Conservation (phyloP, 768 basidiomycete species). For the Filobasidium wieringae region DNA sequence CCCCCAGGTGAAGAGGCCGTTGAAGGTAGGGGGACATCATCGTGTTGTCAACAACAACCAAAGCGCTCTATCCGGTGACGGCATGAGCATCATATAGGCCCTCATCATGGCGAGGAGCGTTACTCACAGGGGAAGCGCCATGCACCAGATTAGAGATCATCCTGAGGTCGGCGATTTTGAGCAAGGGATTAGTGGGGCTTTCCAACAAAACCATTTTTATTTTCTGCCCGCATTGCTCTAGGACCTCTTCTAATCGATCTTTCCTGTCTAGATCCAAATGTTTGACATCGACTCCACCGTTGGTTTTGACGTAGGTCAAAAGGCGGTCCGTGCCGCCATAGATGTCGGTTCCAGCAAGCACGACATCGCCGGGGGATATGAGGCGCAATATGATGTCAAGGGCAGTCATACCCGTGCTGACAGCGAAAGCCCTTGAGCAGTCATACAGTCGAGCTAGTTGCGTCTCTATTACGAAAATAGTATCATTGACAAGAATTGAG, state of each 20-base stretch:
- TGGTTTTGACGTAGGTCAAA: slow-evolving; percentile 70
- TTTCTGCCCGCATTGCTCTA: slow-evolving; percentile 13
- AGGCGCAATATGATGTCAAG: slow-evolving; percentile 87
- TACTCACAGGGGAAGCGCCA: slow-evolving; percentile 32
- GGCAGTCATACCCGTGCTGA: slow-evolving; percentile 97
- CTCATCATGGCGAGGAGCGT: not conserved
- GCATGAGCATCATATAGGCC: too few relatives aligned
- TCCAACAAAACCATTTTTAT: slow-evolving; percentile 85
- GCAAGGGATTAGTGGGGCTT: slow-evolving; percentile 90
- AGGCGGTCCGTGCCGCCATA: slow-evolving; percentile 97
- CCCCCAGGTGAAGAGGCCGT: slow-evolving; percentile 85
- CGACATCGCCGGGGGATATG: slow-evolving; percentile 87
- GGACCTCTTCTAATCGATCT: slow-evolving; percentile 14
- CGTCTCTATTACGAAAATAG: slow-evolving; percentile 53
- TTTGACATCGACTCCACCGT: slow-evolving; percentile 77
- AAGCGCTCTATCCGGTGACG: slow-evolving; percentile 16
- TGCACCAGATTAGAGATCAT: slow-evolving; percentile 74
- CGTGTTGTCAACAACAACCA: slow-evolving; percentile 63
- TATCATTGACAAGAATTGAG: not conserved
- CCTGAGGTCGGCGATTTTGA: slow-evolving; percentile 85
- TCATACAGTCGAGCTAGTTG: slow-evolving; percentile 95
- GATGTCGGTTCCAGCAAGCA: slow-evolving; percentile 91
- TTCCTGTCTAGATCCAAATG: slow-evolving; percentile 69
- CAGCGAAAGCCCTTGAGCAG: slow-evolving; percentile 74
- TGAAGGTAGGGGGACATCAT: slow-evolving; percentile 99